Conservation (phyloP, 2,329 filamentous ascomycete species). For the Aspergillus pseudoterreus region DNA sequence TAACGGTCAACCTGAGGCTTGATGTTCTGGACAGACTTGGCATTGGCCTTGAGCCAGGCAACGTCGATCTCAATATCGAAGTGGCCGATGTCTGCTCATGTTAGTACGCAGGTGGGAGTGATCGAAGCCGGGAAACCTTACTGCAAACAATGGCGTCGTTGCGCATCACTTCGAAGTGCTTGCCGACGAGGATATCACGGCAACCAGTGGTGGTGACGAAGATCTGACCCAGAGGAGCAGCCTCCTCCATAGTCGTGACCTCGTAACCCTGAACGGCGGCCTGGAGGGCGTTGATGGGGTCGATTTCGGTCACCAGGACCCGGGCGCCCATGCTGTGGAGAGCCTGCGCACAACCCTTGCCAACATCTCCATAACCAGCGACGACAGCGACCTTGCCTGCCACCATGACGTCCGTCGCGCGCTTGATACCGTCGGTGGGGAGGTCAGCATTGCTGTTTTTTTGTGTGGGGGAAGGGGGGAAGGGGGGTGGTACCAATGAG, state of each 20-base stretch:
- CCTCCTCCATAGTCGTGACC: conserved; percentile 98
- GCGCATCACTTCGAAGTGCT: conserved; percentile 91
- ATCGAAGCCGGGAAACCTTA: conserved; percentile 46
- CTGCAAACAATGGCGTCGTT: conserved; percentile 99
- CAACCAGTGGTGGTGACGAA: conserved; percentile 99
- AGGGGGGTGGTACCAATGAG: conserved; percentile 58
- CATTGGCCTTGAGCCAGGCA: conserved; percentile 98
- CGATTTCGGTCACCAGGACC: conserved; percentile 93
- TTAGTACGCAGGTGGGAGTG: background rate
- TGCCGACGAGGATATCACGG: conserved; percentile 90
- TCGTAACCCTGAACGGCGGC: conserved; percentile 96
- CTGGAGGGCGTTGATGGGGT: conserved; percentile 99
- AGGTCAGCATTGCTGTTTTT: too few species aligned
- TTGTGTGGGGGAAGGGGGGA: too few species aligned
- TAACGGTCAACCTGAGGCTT: conserved; percentile 99
- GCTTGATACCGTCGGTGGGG: conserved; percentile 81
- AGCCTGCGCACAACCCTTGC: conserved; percentile 96
- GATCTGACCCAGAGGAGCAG: conserved; percentile 83
- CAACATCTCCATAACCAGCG: conserved; percentile 97
- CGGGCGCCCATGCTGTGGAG: conserved; percentile 96
- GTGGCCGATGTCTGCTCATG: conserved; percentile 81
- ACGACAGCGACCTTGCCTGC: conserved; percentile 98
- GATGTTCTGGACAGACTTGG: conserved; percentile 92
- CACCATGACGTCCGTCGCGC: conserved; percentile 99
- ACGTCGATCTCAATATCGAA: conserved; percentile 99